Conservation (phyloP, 129 eudicot genomes). For the Gnaphalium uliginosum region DNA sequence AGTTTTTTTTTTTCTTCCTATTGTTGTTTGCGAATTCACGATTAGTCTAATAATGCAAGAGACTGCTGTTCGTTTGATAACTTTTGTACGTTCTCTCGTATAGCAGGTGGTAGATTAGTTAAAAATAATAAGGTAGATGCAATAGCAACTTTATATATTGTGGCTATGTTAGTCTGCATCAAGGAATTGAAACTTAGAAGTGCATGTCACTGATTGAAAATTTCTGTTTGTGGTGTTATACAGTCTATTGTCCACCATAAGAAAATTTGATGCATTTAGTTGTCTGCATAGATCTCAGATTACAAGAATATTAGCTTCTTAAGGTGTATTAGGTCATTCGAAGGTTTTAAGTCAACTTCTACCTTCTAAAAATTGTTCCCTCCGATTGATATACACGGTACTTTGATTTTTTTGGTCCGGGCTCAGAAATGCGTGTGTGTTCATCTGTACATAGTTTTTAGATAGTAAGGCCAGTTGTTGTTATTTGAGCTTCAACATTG, state of each 20-base stretch:
- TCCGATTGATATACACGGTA: neutral
- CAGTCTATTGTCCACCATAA: slow-evolving; percentile 6
- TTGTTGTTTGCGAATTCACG: neutral
- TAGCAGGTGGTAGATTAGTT: slow-evolving; percentile 15
- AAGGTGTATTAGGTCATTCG: neutral
- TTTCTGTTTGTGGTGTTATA: neutral
- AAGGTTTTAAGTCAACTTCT: neutral
- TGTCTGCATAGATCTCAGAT: neutral
- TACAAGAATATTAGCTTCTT: slow-evolving; percentile 11
- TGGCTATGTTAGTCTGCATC: slow-evolving; percentile 6
- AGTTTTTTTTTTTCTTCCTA: neutral
- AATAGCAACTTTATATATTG: neutral
- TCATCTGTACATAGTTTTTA: neutral
- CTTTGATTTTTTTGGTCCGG: neutral
- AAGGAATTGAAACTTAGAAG: slow-evolving; percentile 2
- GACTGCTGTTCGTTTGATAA: slow-evolving; percentile 7
- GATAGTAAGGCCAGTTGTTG: neutral
- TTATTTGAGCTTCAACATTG: neutral
- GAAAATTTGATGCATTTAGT: slow-evolving; percentile 7
- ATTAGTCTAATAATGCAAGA: neutral
- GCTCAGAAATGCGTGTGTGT: neutral
- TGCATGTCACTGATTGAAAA: neutral
- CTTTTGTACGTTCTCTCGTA: slow-evolving; percentile 8
- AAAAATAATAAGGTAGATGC: neutral
- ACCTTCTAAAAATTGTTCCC: neutral